These are phyloP conservation scores for Neoascochyta sp. DNA, from an alignment of 2,329 filamentous ascomycete species.

Conservation along the genomic window DNA sequence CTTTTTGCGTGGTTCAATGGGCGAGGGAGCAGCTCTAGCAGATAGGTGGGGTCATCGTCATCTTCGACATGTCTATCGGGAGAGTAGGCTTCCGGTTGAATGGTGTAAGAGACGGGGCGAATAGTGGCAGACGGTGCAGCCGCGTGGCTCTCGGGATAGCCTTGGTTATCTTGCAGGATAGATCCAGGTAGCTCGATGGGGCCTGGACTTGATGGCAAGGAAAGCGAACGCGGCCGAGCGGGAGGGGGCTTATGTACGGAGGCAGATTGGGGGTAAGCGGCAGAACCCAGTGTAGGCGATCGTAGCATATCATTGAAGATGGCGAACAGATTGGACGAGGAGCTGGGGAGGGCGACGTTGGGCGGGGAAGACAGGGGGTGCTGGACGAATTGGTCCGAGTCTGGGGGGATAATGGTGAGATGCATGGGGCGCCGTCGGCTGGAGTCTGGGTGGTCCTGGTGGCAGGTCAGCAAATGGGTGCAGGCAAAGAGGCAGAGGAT, in stretches of 20 bases:
- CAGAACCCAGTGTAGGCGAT: slow-evolving; percentile 37
- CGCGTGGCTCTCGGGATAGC: slow-evolving; percentile 17
- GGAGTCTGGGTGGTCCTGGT: slow-evolving; percentile 20
- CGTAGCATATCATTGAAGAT: slow-evolving; percentile 44
- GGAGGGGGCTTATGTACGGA: slow-evolving; percentile 35
- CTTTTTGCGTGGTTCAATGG: slow-evolving; percentile 15
- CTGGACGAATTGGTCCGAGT: slow-evolving; percentile 17
- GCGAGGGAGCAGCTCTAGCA: slow-evolving; percentile 11
- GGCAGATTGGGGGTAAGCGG: slow-evolving; percentile 25
- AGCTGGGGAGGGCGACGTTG: slow-evolving; percentile 26
- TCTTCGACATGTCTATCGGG: slow-evolving; percentile 6
- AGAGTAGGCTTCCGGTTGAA: slow-evolving; percentile 10
- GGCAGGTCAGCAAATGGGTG: slow-evolving; percentile 32
- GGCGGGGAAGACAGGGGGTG: slow-evolving; percentile 27
- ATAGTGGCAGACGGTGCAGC: slow-evolving; percentile 10
- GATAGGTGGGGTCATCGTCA: slow-evolving; percentile 4
- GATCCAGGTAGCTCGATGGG: slow-evolving; percentile 29
- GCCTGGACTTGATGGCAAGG: slow-evolving; percentile 40
- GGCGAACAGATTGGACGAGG: slow-evolving; percentile 37
- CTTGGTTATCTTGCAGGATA: slow-evolving; percentile 34
- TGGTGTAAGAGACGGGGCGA: slow-evolving; percentile 10
- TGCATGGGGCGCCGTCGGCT: slow-evolving; percentile 27
- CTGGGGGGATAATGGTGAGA: slow-evolving; percentile 27
- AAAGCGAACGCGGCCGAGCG: slow-evolving; percentile 40
- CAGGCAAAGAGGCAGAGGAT: slow-evolving; percentile 27